Evolutionary conservation across 352 stramenopile species (phyloP), one percentile per base, ranked within the genome.

Genomic region (Elongisporangium undulatum): DNA sequence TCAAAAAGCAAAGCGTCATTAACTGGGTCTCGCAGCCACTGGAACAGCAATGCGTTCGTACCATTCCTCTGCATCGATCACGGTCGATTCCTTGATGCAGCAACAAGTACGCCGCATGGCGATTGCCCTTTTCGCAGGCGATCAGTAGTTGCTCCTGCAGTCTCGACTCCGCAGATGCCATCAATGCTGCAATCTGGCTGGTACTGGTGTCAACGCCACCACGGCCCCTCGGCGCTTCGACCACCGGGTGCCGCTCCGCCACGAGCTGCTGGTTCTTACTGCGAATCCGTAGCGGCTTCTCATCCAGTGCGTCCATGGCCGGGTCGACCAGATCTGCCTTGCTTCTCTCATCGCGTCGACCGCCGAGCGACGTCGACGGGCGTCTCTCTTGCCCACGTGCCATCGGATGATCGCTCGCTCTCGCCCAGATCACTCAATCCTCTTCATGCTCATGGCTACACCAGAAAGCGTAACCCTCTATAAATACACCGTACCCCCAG

Each of bases 41-140:
- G 39, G 24, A 26, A 39, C 24, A 50, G 4, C 38, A 38, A n/a
- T 34, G 23, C 2, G 49, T 19, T 63, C 72, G 49, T 57, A 92
- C 82, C 64, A 90, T 77, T 45, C 83, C 83, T 54, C 62, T 77
- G 61, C 79, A 93, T 22, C 81, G 72, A 12, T 77, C 63, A 16
- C 63, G 81, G 39, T 88, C 69, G 20, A 89, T 61, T 16, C 68
- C 67, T 58, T 93, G 80, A 29, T 90, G 77, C 7, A 90, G 63
- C 16, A 93, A 49, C n/a, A 93, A 53, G 62, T 90, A 92, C 10
- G 82, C 69, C 0, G 74, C 79, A 20, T 83, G 78, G 45, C 78
- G 74, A 26, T 82, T 87, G 20, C 82, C 82, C 58, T 89, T 90
- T 55, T 90, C 82, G 39, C 79, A 83, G 4, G 80, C 82, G 29